A percentile compares a stretch with the other conserved stretches of the same genome.
Evolutionary conservation across 257 asterid genomes (phyloP).

Genomic region (Solanum sejunctum): DNA sequence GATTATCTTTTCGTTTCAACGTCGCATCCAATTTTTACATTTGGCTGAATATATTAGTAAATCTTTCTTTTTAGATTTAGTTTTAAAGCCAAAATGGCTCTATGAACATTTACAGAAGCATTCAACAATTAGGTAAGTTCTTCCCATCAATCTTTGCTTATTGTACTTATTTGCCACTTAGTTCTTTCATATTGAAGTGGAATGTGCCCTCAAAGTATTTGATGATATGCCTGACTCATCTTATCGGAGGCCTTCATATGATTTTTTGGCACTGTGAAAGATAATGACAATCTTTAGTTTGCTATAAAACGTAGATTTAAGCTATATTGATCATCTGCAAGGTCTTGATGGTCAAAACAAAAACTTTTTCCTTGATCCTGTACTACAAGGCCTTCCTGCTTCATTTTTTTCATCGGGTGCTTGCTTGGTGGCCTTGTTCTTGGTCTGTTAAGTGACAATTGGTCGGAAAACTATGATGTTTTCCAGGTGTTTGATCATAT

Average conservation of each 20-base stretch:
- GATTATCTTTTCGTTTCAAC: no score
- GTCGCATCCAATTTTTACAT: no score
- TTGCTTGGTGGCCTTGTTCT: conserved; percentile 32
- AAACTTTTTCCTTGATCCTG: neutral
- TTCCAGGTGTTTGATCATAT: conserved; percentile 27
- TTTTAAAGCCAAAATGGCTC: no score
- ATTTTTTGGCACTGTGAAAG: no score
- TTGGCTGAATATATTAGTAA: no score
- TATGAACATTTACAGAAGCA: no score
- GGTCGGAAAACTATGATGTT: conserved; percentile 37
- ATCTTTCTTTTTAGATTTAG: no score
- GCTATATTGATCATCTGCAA: no score
- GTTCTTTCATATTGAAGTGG: neutral
- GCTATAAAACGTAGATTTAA: no score
- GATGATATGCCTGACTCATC: neutral
- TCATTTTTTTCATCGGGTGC: conserved; percentile 38
- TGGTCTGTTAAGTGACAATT: conserved; percentile 20
- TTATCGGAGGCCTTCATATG: neutral
- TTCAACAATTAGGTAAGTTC: neutral
- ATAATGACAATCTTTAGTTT: no score
- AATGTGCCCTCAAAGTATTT: neutral
- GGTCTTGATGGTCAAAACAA: no score
- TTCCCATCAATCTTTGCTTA: neutral
- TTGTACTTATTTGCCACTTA: neutral
- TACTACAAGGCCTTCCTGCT: conserved; percentile 34